These are phyloP conservation scores for Neurospora sp. DNA, from an alignment of 495 filamentous ascomycete species.

Conservation along the genomic window DNA sequence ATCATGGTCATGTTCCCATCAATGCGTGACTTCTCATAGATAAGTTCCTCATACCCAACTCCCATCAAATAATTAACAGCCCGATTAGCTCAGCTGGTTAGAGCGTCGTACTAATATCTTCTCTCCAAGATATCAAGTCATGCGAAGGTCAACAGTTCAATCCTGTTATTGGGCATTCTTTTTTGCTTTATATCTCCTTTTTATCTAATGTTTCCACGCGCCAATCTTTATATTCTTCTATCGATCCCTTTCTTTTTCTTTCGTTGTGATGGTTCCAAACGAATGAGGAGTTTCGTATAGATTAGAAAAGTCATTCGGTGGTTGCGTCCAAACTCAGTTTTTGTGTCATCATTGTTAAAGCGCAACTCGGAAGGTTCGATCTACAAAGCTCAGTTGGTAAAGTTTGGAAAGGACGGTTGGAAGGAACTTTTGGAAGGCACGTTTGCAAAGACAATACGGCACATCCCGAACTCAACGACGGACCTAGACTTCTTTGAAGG, in stretches of 20 bases:
- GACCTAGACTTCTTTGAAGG: no score
- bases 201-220: no score
- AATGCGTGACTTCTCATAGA: neutral
- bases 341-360: neutral
- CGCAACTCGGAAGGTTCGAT: neutral
- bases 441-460: neutral
- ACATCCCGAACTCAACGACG: no score
- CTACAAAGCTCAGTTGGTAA: neutral
- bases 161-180: neutral
- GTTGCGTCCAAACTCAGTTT: neutral
- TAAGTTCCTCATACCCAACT: rapidly evolving
- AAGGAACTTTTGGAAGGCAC: neutral
- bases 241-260: neutral
- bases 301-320: neutral
- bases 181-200: neutral
- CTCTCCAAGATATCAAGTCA: neutral
- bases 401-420: no score
- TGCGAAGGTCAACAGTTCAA: neutral
- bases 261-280: neutral
- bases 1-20: no score
- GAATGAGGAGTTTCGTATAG: no score
- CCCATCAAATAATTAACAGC: neutral
- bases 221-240: neutral
- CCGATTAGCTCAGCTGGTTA: neutral
- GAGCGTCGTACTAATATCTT: neutral